Percentiles rank a stretch among this genome's conserved stretches.
phyloP scores from a whole-genome alignment of 2,329 filamentous ascomycete genomes.

The Tolypocladium endophyticum region DNA sequence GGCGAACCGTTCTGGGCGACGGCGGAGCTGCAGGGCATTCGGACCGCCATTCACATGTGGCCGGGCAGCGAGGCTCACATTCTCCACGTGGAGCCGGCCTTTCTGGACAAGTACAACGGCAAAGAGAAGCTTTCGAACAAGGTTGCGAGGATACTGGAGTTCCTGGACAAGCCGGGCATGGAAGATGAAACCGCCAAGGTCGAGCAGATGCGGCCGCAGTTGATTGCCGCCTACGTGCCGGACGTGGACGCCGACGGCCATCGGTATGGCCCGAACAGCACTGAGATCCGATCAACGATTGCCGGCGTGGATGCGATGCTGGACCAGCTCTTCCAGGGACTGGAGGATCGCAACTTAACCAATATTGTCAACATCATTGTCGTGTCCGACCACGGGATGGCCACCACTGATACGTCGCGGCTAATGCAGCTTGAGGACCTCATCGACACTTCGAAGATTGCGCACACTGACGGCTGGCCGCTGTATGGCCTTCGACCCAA shows the following conservation, averaged over 20 bases:
- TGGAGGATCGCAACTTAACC: slow-evolving; percentile 75
- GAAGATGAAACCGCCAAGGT: slow-evolving; percentile 42
- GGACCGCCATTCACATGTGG: slow-evolving; percentile 94
- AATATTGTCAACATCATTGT: slow-evolving; percentile 85
- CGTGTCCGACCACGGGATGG: slow-evolving; percentile 99
- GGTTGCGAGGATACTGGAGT: slow-evolving; percentile 66
- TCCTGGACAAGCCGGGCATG: slow-evolving; percentile 71
- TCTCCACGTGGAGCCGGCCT: slow-evolving; percentile 60
- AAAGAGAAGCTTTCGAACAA: slow-evolving; percentile 66
- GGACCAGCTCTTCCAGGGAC: slow-evolving; percentile 60
- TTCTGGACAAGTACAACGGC: slow-evolving; percentile 76
- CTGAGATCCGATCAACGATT: slow-evolving; percentile 75
- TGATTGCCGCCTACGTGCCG: slow-evolving; percentile 91
- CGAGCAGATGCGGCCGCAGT: slow-evolving; percentile 61
- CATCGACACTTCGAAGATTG: slow-evolving; percentile 65
- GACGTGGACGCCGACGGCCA: slow-evolving; percentile 86
- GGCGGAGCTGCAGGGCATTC: slow-evolving; percentile 70
- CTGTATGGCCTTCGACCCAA: slow-evolving; percentile 80
- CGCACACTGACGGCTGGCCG: slow-evolving; percentile 89
- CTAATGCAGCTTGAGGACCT: slow-evolving; percentile 86
- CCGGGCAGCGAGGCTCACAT: slow-evolving; percentile 89
- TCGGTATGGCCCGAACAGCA: slow-evolving; percentile 85
- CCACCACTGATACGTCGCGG: slow-evolving; percentile 71
- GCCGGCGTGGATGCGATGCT: slow-evolving; percentile 74
- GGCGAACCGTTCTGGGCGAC: slow-evolving; percentile 93